phyloP scores from a whole-genome alignment of 2,329 filamentous ascomycete genomes.

The Fusarium fujikuroi region DNA sequence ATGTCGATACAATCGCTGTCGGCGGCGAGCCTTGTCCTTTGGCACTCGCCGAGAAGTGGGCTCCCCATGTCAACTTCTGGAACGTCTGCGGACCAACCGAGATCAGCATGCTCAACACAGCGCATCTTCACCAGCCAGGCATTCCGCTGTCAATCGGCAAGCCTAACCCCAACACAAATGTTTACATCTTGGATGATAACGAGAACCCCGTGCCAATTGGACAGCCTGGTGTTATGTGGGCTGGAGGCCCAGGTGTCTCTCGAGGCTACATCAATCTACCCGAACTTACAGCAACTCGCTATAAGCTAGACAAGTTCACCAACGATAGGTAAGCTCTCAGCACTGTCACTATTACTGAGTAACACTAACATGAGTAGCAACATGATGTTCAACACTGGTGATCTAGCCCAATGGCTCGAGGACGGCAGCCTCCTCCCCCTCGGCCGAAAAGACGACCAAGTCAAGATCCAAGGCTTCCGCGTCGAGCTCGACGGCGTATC shows the following conservation, averaged over 20 bases:
- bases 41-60: slow-evolving; percentile 28
- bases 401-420: slow-evolving; percentile 23
- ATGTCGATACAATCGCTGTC: slow-evolving; percentile 24
- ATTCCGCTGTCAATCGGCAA: slow-evolving; percentile 22
- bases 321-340: slow-evolving; percentile 2
- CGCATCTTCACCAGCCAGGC: slow-evolving; percentile 19
- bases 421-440: slow-evolving; percentile 31
- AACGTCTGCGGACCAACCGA: slow-evolving; percentile 33
- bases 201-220: slow-evolving; percentile 58
- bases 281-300: slow-evolving; percentile 6
- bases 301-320: slow-evolving; percentile 41
- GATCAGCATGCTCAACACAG: slow-evolving; percentile 33
- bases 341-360: accelerated
- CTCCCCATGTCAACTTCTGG: slow-evolving; percentile 30
- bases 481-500: slow-evolving; percentile 24
- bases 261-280: slow-evolving; percentile 23
- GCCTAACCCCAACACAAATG: slow-evolving; percentile 61
- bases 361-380: slow-evolving; percentile 43
- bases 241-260: slow-evolving; percentile 46
- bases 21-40: slow-evolving; percentile 30
- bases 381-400: slow-evolving; percentile 42
- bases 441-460: slow-evolving; percentile 33
- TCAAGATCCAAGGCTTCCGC: slow-evolving; percentile 28
- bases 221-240: slow-evolving; percentile 65
- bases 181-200: slow-evolving; percentile 64